Base-by-base conservation (phyloP, 768 basidiomycete species). In the Naganishia vaughanmartiniae region DNA sequence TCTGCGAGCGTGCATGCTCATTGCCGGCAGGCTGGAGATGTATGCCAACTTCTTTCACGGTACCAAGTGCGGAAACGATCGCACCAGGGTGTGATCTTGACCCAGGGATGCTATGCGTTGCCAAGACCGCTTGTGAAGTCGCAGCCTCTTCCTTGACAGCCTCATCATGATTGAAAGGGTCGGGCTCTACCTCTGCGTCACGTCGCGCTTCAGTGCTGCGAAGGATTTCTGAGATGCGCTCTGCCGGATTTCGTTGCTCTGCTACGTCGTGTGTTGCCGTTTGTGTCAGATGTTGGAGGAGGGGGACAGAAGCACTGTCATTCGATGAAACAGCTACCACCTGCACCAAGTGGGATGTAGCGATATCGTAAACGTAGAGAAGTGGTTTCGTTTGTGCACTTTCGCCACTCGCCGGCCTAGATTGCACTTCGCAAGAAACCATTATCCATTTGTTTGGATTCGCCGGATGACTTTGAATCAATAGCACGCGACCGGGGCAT, bases 371-470 rank as follows among this genome's bases (percentile, higher is more conserved):
- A 21, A 54, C 53, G 39, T 54, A 34, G 42, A 36, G 21, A 33
- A 65, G 31, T 51, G 65, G 15, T 58, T 51, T 26, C 19, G 28
- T 26, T 9, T 51, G 34, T 30, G 30, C 6, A 46, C 26, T 17
- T 65, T 63, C 33, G 5, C 30, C 31, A 19, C 48, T 68, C 28
- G n/a, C 70, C 1, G 17, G 53, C 2, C 51, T 48, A 48, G 53
- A 53, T 51, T 33, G 31, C 31, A 87, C 83, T 76, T 90, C 90
- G 19, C 89, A 81, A 0, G 93, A 87, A 54, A 96, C 90, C 80
- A 96, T 87, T 54, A 98, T 84, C 92, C 93, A 97, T 57, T 89
- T 88, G 71, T 87, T 87, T 24, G 93, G 93, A 76, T 88, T 91
- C 0, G 89, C 86, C 0, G 94, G 95, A 75, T 98, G 95, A 0